Evolutionary conservation across 352 stramenopile genomes (phyloP).

Genomic region (Phytophthora fragariaefolia): DNA sequence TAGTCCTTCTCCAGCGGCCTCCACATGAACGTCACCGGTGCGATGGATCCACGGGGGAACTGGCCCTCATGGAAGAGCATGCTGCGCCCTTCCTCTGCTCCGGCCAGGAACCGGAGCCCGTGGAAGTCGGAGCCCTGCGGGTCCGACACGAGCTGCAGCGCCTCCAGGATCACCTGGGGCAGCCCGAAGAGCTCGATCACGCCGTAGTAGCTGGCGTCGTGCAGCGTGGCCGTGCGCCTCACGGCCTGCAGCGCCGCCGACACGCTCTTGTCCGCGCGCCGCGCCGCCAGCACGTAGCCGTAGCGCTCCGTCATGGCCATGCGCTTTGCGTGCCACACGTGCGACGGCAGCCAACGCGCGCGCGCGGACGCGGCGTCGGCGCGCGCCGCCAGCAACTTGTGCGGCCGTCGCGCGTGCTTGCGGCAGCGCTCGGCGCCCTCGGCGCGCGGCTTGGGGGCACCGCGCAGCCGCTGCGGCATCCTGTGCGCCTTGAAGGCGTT

Average conservation of each 20-base stretch:
- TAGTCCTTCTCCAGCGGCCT: slow-evolving; percentile 52
- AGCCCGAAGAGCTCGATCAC: slow-evolving; percentile 71
- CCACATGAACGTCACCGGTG: slow-evolving; percentile 81
- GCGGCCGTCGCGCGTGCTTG: slow-evolving; percentile 66
- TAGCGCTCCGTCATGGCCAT: slow-evolving; percentile 69
- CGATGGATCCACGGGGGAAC: slow-evolving; percentile 72
- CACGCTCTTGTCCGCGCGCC: slow-evolving; percentile 66
- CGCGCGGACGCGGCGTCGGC: slow-evolving; percentile 3
- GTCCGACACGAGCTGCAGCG: slow-evolving; percentile 69
- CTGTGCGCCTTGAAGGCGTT: slow-evolving; percentile 83
- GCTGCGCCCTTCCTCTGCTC: slow-evolving; percentile 52
- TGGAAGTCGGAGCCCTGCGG: slow-evolving; percentile 70
- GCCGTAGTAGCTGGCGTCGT: slow-evolving; percentile 72
- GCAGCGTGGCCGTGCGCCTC: slow-evolving; percentile 54
- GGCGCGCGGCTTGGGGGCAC: slow-evolving; percentile 12
- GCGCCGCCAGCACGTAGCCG: slow-evolving; percentile 55
- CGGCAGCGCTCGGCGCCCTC: slow-evolving; percentile 41
- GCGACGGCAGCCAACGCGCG: slow-evolving; percentile 63
- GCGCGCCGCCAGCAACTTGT: slow-evolving; percentile 45
- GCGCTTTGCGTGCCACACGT: slow-evolving; percentile 81
- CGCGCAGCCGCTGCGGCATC: slow-evolving; percentile 67
- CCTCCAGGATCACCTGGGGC: slow-evolving; percentile 64
- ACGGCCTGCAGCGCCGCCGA: slow-evolving; percentile 69
- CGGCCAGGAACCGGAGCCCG: slow-evolving; percentile 58
- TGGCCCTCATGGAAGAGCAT: slow-evolving; percentile 61